These are phyloP conservation scores for Hyaloperonospora arabidopsidis DNA, from an alignment of 352 stramenopile genomes.

Conservation along the genomic window DNA sequence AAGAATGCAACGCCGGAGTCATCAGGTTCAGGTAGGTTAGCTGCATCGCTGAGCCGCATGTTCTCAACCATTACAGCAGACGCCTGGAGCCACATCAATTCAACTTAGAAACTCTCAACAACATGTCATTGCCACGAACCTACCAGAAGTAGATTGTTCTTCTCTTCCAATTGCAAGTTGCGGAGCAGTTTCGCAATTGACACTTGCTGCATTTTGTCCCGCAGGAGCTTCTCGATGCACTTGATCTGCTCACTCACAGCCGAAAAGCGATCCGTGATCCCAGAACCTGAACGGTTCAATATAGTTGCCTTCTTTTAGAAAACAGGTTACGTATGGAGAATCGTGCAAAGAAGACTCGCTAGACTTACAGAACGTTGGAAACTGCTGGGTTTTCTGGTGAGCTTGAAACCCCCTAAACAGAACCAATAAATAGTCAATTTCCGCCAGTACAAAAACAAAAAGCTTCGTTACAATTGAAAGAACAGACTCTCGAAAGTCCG, in stretches of 20 bases:
- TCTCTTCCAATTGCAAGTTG: constrained; percentile 68
- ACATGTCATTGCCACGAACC: not conserved
- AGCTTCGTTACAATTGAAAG: not conserved
- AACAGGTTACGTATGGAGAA: too few species aligned
- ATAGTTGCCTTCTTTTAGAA: not conserved
- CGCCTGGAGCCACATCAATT: constrained; percentile 31
- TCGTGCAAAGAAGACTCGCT: not conserved
- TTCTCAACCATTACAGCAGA: constrained; percentile 77
- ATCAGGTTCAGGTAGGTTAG: constrained; percentile 34
- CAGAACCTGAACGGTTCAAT: constrained; percentile 26
- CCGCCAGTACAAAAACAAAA: not conserved
- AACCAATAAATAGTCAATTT: not conserved
- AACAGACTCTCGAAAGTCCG: constrained; percentile 47
- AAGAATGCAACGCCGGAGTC: constrained; percentile 44
- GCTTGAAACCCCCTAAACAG: constrained; percentile 48
- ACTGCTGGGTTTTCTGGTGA: constrained; percentile 57
- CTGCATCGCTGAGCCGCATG: constrained; percentile 50
- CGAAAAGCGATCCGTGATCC: constrained; percentile 59
- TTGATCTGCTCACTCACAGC: constrained; percentile 66
- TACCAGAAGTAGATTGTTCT: constrained; percentile 77
- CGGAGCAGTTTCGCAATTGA: constrained; percentile 53
- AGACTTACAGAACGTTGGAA: constrained; percentile 57
- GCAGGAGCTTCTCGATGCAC: constrained; percentile 43
- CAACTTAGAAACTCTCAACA: not conserved
- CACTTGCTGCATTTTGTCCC: constrained; percentile 26